Conservation (phyloP, 331 rosid genomes). For the Rhamnella rubrinervis region DNA sequence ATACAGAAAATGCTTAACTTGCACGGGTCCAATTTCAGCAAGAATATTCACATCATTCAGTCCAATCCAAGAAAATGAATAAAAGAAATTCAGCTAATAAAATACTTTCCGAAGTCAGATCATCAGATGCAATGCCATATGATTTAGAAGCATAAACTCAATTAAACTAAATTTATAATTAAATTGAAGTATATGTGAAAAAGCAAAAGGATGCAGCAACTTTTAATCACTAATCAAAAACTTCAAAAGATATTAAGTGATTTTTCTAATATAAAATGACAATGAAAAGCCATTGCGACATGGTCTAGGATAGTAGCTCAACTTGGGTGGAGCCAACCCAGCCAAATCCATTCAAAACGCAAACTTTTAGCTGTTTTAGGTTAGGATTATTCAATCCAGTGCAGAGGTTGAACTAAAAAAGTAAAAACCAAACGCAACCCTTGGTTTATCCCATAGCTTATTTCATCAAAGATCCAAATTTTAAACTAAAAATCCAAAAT, state of each 20-base stretch:
- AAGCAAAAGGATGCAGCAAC: too few relatives aligned
- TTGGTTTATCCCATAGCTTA: neutral
- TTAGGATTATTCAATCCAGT: too few relatives aligned
- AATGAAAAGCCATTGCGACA: too few relatives aligned
- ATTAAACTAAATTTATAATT: neutral
- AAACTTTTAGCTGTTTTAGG: too few relatives aligned
- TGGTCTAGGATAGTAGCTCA: too few relatives aligned
- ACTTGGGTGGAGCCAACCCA: too few relatives aligned
- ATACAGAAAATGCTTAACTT: too few relatives aligned
- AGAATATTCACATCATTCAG: neutral
- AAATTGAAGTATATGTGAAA: too few relatives aligned
- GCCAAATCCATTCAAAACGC: too few relatives aligned
- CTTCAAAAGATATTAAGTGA: too few relatives aligned
- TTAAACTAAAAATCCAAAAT: neutral
- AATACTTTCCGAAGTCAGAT: neutral
- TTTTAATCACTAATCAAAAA: too few relatives aligned
- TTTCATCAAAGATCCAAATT: neutral
- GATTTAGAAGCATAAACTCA: neutral
- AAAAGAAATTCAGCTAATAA: neutral
- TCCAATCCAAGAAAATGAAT: neutral
- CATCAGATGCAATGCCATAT: neutral
- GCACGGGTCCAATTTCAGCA: neutral
- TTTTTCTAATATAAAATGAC: too few relatives aligned
- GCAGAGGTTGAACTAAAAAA: neutral
- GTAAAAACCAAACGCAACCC: neutral